phyloP scores from a whole-genome alignment of 495 filamentous ascomycete genomes.

The Neurospora sublineolata region DNA sequence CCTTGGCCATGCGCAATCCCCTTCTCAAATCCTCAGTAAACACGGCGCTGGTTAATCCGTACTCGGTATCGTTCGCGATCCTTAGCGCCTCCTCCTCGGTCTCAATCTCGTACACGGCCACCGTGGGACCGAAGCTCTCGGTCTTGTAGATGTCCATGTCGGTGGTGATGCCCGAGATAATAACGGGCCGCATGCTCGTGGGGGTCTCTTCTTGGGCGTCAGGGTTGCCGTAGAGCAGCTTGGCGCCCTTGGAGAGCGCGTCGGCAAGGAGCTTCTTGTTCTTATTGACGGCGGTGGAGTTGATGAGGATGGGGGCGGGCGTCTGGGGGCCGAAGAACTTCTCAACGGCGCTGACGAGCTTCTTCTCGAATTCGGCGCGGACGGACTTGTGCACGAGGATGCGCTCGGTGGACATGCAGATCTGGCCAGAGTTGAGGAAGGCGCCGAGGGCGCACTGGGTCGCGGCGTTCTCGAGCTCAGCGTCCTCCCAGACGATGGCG shows the following conservation, averaged over 20 bases:
- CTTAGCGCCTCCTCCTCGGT: slow-evolving; percentile 58
- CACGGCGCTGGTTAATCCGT: slow-evolving; percentile 75
- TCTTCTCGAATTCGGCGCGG: slow-evolving; percentile 50
- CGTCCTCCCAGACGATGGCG: slow-evolving; percentile 55
- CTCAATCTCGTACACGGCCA: slow-evolving; percentile 45
- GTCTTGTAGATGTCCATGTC: slow-evolving; percentile 75
- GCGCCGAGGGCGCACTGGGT: slow-evolving; percentile 38
- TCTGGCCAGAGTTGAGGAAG: slow-evolving; percentile 58
- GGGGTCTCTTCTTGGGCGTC: slow-evolving; percentile 31
- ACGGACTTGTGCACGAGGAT: slow-evolving; percentile 70
- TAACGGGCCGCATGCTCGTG: slow-evolving; percentile 57
- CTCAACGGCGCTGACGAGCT: slow-evolving; percentile 43
- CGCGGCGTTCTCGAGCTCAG: slow-evolving; percentile 49
- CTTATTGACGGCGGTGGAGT: slow-evolving; percentile 47
- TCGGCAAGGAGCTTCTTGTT: slow-evolving; percentile 55
- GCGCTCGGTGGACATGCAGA: slow-evolving; percentile 87
- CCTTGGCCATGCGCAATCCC: slow-evolving; percentile 62
- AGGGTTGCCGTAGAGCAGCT: slow-evolving; percentile 48
- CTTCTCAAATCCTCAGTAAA: slow-evolving; percentile 71
- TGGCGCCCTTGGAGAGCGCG: slow-evolving; percentile 59
- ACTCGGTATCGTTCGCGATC: slow-evolving; percentile 72
- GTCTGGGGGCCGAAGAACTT: slow-evolving; percentile 36
- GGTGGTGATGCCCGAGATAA: slow-evolving; percentile 57
- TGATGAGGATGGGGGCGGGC: slow-evolving; percentile 51
- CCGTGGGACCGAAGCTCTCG: slow-evolving; percentile 76